Conservation (phyloP, 805 yeast species). For the Suhomyces sp. region DNA sequence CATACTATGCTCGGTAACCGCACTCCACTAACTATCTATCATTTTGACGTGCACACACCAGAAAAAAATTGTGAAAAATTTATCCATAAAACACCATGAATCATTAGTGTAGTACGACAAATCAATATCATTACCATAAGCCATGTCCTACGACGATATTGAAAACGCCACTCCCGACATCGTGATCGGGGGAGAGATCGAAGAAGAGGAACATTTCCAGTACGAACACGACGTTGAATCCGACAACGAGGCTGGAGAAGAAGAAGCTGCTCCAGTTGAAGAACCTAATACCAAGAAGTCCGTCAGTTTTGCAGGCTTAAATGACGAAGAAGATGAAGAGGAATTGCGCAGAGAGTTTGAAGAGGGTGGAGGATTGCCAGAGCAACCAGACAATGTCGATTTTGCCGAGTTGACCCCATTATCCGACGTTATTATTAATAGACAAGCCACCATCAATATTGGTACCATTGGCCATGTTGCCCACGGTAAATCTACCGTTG, state of each 20-base stretch:
- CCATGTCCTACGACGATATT: constrained; percentile 74
- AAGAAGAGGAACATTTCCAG: constrained; percentile 40
- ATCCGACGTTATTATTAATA: constrained; percentile 91
- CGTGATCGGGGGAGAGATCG: constrained; percentile 60
- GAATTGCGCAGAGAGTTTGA: constrained; percentile 80
- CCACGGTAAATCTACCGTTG: constrained; percentile 92
- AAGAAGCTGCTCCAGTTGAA: constrained; percentile 42
- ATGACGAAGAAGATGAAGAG: constrained; percentile 67
- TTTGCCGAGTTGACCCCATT: constrained; percentile 78
- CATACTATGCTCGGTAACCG: background rate
- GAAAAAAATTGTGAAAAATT: constrained; percentile 8
- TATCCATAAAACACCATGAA: constrained; percentile 3
- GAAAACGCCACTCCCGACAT: constrained; percentile 85
- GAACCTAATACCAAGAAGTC: constrained; percentile 54
- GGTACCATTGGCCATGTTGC: constrained; percentile 98
- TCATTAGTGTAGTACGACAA: no score
- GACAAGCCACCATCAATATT: constrained; percentile 98
- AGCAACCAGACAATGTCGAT: constrained; percentile 90
- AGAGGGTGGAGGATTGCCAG: constrained; percentile 98
- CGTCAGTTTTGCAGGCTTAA: constrained; percentile 78
- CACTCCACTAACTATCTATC: no score
- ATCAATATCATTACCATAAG: constrained; percentile 6
- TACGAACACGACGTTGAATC: constrained; percentile 53
- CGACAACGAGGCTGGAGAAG: constrained; percentile 43
- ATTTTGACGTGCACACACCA: constrained; percentile 3